Evolutionary conservation across 2,329 filamentous ascomycete genomes (phyloP).

Genomic region (Aspergillus hortae): DNA sequence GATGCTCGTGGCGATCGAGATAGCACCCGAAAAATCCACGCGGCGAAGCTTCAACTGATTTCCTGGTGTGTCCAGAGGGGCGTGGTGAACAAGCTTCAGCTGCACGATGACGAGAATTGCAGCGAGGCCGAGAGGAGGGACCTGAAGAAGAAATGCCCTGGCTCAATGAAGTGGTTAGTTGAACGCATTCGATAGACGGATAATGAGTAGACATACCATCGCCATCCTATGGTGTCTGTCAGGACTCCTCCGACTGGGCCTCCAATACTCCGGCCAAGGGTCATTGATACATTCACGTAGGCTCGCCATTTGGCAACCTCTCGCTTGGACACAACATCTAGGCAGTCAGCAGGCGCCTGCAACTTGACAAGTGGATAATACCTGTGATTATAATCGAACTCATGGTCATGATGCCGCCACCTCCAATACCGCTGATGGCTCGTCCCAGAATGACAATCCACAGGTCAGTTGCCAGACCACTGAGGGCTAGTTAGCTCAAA

Average conservation of each 20-base stretch:
- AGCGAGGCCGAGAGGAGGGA: slow-evolving; percentile 23
- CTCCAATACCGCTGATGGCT: slow-evolving; percentile 42
- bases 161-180: accelerated
- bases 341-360: not conserved
- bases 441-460: slow-evolving; percentile 40
- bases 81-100: slow-evolving; percentile 32
- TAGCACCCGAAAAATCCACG: slow-evolving; percentile 58
- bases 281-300: slow-evolving; percentile 52
- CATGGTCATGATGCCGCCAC: slow-evolving; percentile 43
- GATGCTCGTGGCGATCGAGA: slow-evolving; percentile 44
- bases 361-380: not conserved
- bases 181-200: not conserved
- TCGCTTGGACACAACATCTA: slow-evolving; percentile 47
- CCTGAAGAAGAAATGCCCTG: slow-evolving; percentile 29
- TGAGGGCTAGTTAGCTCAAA: slow-evolving; percentile 7
- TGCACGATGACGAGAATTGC: slow-evolving; percentile 40
- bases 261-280: slow-evolving; percentile 49
- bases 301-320: slow-evolving; percentile 49
- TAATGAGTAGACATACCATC: slow-evolving; percentile 46
- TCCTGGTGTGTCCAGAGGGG: not conserved
- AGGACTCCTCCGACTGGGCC: slow-evolving; percentile 59
- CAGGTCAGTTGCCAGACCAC: slow-evolving; percentile 37
- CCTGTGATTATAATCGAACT: slow-evolving; percentile 47
- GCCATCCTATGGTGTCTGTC: slow-evolving; percentile 62
- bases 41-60: slow-evolving; percentile 40